Evolutionary conservation across 2,329 filamentous ascomycete genomes (phyloP), one percentile per base, ranked within the genome.

Genomic region (Chrysosporium keratinophilum): DNA sequence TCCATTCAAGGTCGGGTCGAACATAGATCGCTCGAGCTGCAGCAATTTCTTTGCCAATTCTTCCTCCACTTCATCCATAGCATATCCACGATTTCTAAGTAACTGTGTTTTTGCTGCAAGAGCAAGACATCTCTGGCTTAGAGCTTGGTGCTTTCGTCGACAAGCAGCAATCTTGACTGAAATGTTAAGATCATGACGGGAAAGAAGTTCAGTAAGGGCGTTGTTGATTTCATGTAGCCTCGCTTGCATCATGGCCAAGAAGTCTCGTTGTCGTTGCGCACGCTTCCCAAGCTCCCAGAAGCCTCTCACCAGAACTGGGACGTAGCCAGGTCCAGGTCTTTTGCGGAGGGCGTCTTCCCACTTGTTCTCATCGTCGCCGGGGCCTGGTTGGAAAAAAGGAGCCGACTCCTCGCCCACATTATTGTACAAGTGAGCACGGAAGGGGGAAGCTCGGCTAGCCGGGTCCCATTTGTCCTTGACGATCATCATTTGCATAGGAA

Each of bases 181-280:
- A 51, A 83, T 75, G 17, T 76, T 75, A 57, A 84, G 68, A 57
- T 83, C 79, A 61, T 84, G 81, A 35, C 76, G 75, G 43, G 79
- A 75, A 56, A 83, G 76, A 57, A 83, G 72, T 10, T 77, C 71
- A 1, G 74, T 74, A n/a, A 84, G 71, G 28, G 73, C 77, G 58
- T 78, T 78, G 67, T 84, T 83, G 69, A 84, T 84, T 65, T 84
- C 80, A 62, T 83, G 80, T 33, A 84, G 67, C 20, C 81, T 76
- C 43, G 71, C 71, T 58, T 79, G 78, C 62, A 83, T 74, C 60
- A 76, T 75, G 28, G 72, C 71, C n/a, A 84, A 72, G 49, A 78
- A 78, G 54, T 77, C 72, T 33, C 74, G 73, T 63, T 84, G 81
- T 54, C 74, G 74, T 57, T 77, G 71, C 40, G 82, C 75, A 45